phyloP scores from a whole-genome alignment of 148 eudicot genomes.

The Rhododendron simsii region DNA sequence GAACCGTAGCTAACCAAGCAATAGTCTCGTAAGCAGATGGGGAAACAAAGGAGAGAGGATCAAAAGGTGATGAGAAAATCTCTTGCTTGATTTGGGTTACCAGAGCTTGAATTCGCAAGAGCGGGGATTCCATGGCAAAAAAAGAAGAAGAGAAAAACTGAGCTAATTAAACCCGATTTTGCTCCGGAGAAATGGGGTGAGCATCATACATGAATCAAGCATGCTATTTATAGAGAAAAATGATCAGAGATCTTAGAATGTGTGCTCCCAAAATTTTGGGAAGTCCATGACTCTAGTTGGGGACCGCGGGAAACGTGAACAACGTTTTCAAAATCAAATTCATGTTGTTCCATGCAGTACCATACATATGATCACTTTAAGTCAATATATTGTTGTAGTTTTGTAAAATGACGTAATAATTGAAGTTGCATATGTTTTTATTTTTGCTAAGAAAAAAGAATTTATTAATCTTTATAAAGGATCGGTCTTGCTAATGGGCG shows the following conservation, averaged over 20 bases:
- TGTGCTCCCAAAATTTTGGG: neutral
- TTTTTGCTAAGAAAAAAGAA: too few species aligned
- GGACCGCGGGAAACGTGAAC: neutral
- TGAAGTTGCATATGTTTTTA: too few species aligned
- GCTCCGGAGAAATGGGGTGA: neutral
- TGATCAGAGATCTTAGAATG: neutral
- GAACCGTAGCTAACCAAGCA: conserved; percentile 33
- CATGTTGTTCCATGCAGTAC: too few species aligned
- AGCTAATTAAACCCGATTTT: neutral
- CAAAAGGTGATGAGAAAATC: conserved; percentile 10
- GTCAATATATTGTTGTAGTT: too few species aligned
- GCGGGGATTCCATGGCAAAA: conserved; percentile 19
- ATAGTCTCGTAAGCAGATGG: conserved; percentile 32
- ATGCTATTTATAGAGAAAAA: neutral
- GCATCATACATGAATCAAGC: neutral
- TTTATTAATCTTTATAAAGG: too few species aligned
- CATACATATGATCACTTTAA: too few species aligned
- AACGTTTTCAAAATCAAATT: neutral
- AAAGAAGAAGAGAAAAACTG: neutral
- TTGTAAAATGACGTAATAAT: too few species aligned
- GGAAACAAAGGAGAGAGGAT: conserved; percentile 17
- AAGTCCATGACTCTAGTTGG: neutral
- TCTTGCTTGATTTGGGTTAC: conserved; percentile 17
- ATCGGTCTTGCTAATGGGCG: too few species aligned
- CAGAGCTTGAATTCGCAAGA: conserved; percentile 15